Percentiles rank a stretch among this genome's conserved stretches.
Conservation (phyloP, 1,284 basidiomycete genomes). For the Rhodofomes roseus region DNA sequence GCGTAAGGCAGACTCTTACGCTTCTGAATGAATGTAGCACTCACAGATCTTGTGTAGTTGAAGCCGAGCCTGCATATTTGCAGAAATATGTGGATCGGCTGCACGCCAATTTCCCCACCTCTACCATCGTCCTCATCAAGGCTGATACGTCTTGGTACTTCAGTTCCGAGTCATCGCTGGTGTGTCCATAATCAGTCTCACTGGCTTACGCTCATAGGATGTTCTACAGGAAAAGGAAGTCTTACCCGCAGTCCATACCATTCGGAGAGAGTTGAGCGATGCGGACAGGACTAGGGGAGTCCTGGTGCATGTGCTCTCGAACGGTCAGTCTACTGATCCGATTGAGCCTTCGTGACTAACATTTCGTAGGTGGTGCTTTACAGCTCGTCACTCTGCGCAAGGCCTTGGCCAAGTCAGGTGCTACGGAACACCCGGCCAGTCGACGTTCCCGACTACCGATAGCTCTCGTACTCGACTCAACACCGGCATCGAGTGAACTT, state of each 20-base stretch:
- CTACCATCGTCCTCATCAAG: not conserved
- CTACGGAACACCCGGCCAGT: not conserved
- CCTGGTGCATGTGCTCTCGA: conserved; percentile 12
- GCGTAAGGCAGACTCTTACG: not conserved
- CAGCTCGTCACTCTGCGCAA: conserved; percentile 15
- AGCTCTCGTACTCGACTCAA: conserved; percentile 15
- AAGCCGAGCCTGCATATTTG: not conserved
- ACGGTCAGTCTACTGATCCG: conserved; percentile 6
- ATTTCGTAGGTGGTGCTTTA: conserved; percentile 9
- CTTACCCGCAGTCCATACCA: conserved; percentile 8
- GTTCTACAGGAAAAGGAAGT: conserved; percentile 3
- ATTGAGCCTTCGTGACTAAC: not conserved
- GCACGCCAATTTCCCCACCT: not conserved
- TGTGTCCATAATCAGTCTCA: no score
- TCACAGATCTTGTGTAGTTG: not conserved
- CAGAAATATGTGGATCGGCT: conserved; percentile 2
- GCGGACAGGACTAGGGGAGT: conserved; percentile 4
- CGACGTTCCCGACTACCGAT: not conserved
- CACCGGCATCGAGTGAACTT: conserved; percentile 8
- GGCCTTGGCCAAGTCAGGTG: conserved; percentile 5
- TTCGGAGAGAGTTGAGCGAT: not conserved
- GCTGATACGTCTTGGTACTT: not conserved
- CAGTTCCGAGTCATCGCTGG: not conserved
- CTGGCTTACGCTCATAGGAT: not conserved
- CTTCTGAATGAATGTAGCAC: not conserved